Percentiles rank a stretch among this genome's conserved stretches.
Evolutionary conservation across 1,139 yeast species (phyloP).

Genomic region (Sugiyamaella japonica): DNA sequence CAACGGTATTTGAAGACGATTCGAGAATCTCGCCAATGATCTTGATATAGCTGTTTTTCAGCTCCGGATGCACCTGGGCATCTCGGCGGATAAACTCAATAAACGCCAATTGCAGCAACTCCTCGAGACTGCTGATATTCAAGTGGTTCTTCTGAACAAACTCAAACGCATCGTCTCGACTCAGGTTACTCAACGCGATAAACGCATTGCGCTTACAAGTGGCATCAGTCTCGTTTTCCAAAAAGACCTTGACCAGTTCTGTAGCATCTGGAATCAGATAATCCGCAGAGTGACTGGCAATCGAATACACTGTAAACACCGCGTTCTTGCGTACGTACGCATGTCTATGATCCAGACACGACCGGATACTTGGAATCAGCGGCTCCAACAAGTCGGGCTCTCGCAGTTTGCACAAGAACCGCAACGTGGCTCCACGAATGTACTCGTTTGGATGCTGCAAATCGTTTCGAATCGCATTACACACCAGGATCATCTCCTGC

Average conservation of each 20-base stretch:
- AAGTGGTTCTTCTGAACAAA: conserved; percentile 74
- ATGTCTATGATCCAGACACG: conserved; percentile 92
- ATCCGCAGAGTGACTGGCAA: conserved; percentile 65
- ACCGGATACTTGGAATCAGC: conserved; percentile 87
- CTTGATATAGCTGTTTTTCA: conserved; percentile 70
- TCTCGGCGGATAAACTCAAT: conserved; percentile 90
- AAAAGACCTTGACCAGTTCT: conserved; percentile 71
- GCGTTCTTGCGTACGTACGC: conserved; percentile 98
- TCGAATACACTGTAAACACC: conserved; percentile 83
- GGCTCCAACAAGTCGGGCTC: conserved; percentile 96
- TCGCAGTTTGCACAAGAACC: conserved; percentile 84
- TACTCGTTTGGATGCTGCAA: conserved; percentile 97
- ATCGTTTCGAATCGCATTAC: conserved; percentile 97
- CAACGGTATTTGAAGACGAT: conserved; percentile 70
- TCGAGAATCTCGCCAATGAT: conserved; percentile 74
- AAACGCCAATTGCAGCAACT: conserved; percentile 82
- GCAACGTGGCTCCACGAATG: conserved; percentile 90
- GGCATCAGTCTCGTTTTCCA: conserved; percentile 83
- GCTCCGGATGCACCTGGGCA: conserved; percentile 60
- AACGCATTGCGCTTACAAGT: conserved; percentile 97
- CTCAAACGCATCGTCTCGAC: conserved; percentile 79
- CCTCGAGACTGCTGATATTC: conserved; percentile 69
- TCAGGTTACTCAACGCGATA: conserved; percentile 77
- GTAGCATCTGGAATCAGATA: conserved; percentile 95
- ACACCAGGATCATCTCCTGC: conserved; percentile 98